Evolutionary conservation across 495 filamentous ascomycete species (phyloP), one percentile per base, ranked within the genome.

Genomic region (Alectoria sarmentosa): DNA sequence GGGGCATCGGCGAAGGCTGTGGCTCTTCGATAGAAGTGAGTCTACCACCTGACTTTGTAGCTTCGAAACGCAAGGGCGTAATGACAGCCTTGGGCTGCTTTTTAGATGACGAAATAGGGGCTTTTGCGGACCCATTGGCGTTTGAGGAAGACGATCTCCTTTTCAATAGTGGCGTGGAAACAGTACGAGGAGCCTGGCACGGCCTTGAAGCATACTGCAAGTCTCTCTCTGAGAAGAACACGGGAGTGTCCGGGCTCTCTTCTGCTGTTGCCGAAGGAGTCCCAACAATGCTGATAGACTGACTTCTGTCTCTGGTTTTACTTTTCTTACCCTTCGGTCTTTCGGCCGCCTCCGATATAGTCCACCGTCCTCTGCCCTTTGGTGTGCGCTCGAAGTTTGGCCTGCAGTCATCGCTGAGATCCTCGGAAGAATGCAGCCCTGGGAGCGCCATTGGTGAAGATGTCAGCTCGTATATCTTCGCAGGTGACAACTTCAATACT

Each of bases 1-100:
- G 76, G 37, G 86, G 85, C 72, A 90, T 81, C 0, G 88, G 88
- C 13, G 90, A 90, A 5, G 84, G 76, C 32, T 83, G 70, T n/a
- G 78, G 65, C 10, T 73, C 70, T 39, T 82, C 78, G 62, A 63
- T 57, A 68, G 68, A 19, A 73, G 71, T 9, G 69, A 70, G 13
- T 66, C 71, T 58, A 38, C 41, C 6, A 72, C 72, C 37, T 70
- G 68, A 32, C 60, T 69, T 73, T 73, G 74, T 26, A 71, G 64
- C 66, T 21, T 84, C 78, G n/a, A 79, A 66, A 44, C 79, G 77
- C 28, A 78, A 68, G 30, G 73, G 73, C 42, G 70, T 55, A 17
- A 70, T 71, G 41, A 48, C 64, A 9, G 57, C 48, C 36, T 68
- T 69, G n/a, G 66, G 63, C 42, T 59, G 49, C 32, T 48, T 48